Evolutionary conservation across 2,329 filamentous ascomycete genomes (phyloP).

Genomic region (Penicillium hesseltinei): DNA sequence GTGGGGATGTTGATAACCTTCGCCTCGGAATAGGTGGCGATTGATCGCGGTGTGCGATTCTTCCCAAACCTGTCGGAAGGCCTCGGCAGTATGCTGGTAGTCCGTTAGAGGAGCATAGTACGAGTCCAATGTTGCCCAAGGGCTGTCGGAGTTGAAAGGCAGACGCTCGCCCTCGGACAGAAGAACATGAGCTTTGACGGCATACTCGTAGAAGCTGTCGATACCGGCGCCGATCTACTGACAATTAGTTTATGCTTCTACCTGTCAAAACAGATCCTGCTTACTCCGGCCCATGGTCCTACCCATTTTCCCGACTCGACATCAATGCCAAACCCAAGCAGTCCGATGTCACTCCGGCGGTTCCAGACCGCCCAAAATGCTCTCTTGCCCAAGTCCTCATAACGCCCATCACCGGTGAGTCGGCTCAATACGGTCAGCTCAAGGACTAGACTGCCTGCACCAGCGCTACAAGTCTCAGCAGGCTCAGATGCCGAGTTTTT

Average conservation of each 20-base stretch:
- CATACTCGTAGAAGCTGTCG: conserved; percentile 98
- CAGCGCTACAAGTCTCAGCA: conserved; percentile 94
- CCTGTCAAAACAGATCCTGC: conserved; percentile 2
- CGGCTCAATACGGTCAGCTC: conserved; percentile 91
- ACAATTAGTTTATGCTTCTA: conserved; percentile 9
- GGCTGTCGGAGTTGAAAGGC: conserved; percentile 36
- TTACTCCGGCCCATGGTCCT: conserved; percentile 72
- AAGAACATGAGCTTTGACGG: conserved; percentile 87
- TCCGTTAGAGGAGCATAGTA: conserved; percentile 64
- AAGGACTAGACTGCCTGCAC: conserved; percentile 89
- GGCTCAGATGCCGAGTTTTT: conserved; percentile 57
- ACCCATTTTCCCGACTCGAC: conserved; percentile 90
- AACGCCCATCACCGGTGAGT: conserved; percentile 80
- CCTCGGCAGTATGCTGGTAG: conserved; percentile 68
- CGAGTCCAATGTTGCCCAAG: conserved; percentile 56
- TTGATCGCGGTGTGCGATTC: conserved; percentile 84
- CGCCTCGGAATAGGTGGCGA: conserved; percentile 80
- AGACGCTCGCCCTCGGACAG: conserved; percentile 67
- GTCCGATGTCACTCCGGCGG: conserved; percentile 75
- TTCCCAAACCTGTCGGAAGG: conserved; percentile 80
- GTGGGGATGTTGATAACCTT: conserved; percentile 77
- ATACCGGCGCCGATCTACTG: conserved; percentile 80
- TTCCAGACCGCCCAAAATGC: conserved; percentile 99
- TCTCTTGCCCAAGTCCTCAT: conserved; percentile 82
- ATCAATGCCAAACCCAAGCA: conserved; percentile 90